A percentile compares a stretch with the other conserved stretches of the same genome.
Conservation (phyloP, 331 rosid genomes). For the Quercus lobata region DNA sequence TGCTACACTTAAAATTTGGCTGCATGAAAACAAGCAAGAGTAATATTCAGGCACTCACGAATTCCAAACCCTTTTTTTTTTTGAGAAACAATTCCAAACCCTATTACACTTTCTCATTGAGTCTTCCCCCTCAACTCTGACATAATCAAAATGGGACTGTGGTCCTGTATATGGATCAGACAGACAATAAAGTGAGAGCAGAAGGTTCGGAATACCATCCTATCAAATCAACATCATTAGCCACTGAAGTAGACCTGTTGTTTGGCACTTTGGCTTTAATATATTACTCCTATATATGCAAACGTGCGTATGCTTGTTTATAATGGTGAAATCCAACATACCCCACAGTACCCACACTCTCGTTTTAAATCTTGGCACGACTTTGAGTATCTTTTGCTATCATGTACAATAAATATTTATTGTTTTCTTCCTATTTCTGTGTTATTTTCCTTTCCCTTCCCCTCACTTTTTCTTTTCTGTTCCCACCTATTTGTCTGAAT, state of each 20-base stretch:
- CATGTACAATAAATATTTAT: slow-evolving; percentile 31
- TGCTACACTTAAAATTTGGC: no score
- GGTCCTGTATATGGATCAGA: not conserved
- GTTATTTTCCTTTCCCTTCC: slow-evolving; percentile 43
- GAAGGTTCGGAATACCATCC: slow-evolving; percentile 52
- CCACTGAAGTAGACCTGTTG: slow-evolving; percentile 59
- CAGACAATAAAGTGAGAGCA: slow-evolving; percentile 31
- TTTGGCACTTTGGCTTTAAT: slow-evolving; percentile 37
- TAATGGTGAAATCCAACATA: no score
- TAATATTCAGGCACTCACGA: no score
- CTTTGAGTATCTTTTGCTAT: slow-evolving; percentile 27
- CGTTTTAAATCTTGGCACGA: not conserved
- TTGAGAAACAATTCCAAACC: no score
- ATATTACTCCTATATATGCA: slow-evolving; percentile 8
- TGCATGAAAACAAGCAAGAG: not conserved
- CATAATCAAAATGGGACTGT: slow-evolving; percentile 35
- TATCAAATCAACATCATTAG: slow-evolving; percentile 46
- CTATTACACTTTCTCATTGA: no score
- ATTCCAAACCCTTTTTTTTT: no score
- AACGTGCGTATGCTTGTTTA: no score
- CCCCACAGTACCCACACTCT: not conserved
- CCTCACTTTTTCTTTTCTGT: slow-evolving; percentile 29
- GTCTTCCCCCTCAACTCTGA: no score
- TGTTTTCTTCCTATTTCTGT: slow-evolving; percentile 5
- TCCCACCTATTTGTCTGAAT: slow-evolving; percentile 67